Percentiles rank a stretch among this genome's conserved stretches.
Evolutionary conservation across 768 basidiomycete genomes (phyloP).

Genomic region (Amylocystis lapponica): DNA sequence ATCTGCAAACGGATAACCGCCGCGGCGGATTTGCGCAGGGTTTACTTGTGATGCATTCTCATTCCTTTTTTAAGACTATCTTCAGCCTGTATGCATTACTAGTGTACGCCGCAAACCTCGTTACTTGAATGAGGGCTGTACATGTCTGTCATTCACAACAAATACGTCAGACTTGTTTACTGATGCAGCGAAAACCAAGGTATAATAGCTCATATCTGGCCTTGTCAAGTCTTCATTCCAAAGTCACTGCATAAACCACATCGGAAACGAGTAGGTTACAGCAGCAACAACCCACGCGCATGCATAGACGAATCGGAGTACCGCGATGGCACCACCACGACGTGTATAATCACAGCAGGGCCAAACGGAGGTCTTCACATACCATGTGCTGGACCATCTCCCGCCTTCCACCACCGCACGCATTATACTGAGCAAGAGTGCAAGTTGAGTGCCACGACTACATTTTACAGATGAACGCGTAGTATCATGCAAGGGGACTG

Average conservation of each 20-base stretch:
- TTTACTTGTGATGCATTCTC: conserved; percentile 51
- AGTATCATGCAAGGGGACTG: conserved; percentile 79
- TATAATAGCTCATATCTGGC: conserved; percentile 76
- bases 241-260: conserved; percentile 44
- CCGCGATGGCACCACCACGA: conserved; percentile 54
- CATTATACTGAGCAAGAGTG: no score
- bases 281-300: conserved; percentile 18
- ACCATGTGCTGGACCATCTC: conserved; percentile 7
- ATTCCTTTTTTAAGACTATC: not conserved
- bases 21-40: conserved; percentile 66
- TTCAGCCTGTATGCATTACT: not conserved
- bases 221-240: conserved; percentile 64
- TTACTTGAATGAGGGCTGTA: no score
- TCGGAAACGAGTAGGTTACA: conserved; percentile 42
- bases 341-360: conserved; percentile 49
- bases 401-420: not conserved
- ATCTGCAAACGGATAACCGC: conserved; percentile 84
- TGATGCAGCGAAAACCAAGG: conserved; percentile 10
- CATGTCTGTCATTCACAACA: no score
- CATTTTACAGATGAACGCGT: conserved; percentile 19
- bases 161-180: no score
- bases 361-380: conserved; percentile 2
- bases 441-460: no score
- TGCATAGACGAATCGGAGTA: conserved; percentile 12
- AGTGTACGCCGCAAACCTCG: no score